phyloP scores from a whole-genome alignment of 2,329 filamentous ascomycete genomes.

The Meredithiella fracta region DNA sequence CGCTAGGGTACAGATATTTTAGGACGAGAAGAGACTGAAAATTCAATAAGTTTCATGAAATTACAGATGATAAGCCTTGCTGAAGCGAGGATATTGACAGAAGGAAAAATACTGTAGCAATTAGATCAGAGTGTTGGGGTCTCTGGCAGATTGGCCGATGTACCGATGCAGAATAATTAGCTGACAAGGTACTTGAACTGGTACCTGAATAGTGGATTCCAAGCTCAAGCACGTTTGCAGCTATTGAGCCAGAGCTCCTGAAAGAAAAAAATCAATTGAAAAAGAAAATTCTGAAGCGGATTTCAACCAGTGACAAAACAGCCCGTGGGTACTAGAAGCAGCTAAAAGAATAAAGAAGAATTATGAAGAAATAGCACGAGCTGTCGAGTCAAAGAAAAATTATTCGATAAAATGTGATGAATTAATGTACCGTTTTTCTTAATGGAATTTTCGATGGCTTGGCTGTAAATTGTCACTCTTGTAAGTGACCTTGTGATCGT shows the following conservation, averaged over 20 bases:
- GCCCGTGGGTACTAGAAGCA: not conserved
- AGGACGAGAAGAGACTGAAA: no score
- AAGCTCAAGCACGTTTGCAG: not conserved
- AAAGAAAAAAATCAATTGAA: not conserved
- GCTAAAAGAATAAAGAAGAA: not conserved
- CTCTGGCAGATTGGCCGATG: not conserved
- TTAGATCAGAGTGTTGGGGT: not conserved
- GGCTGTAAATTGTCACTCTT: not conserved
- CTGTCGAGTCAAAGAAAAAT: no score
- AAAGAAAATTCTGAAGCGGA: not conserved
- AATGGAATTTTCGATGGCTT: not conserved
- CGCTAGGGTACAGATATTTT: no score
- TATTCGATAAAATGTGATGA: not conserved
- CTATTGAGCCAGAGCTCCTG: not conserved
- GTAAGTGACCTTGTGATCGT: conserved; percentile 2
- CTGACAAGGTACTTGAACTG: not conserved
- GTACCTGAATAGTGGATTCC: not conserved
- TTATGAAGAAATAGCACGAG: no score
- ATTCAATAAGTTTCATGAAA: no score
- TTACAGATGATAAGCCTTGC: no score
- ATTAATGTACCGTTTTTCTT: not conserved
- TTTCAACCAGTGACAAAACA: not conserved
- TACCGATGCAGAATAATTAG: not conserved
- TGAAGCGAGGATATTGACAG: no score
- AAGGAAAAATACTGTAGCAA: not conserved